Conservation (phyloP, 352 stramenopile genomes). For the Phytophthora ohioensis region DNA sequence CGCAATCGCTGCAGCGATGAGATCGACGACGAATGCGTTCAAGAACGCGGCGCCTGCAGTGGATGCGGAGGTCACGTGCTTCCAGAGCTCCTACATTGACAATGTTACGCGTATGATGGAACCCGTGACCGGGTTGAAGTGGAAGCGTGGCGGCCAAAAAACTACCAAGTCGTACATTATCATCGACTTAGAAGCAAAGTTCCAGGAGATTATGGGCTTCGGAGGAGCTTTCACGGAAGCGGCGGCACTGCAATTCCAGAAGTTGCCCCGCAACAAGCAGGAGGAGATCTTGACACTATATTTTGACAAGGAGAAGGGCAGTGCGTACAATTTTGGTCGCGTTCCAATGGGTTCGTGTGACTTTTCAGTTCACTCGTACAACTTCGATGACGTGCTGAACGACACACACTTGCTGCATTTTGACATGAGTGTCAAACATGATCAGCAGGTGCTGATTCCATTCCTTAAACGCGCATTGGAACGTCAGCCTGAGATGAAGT, state of each 20-base stretch:
- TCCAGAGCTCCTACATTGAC: conserved; percentile 73
- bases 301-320: conserved; percentile 82
- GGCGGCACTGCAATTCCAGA: conserved; percentile 86
- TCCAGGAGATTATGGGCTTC: conserved; percentile 90
- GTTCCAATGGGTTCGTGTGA: conserved; percentile 93
- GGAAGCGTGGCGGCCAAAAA: conserved; percentile 23
- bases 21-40: conserved; percentile 7
- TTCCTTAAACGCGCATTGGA: conserved; percentile 81
- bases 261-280: conserved; percentile 76
- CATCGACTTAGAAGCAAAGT: conserved; percentile 57
- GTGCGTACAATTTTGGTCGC: conserved; percentile 87
- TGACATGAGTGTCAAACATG: conserved; percentile 73
- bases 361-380: conserved; percentile 90
- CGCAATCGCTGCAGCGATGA: conserved; percentile 12
- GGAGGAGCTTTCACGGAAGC: conserved; percentile 94
- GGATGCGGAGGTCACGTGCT: conserved; percentile 48
- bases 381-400: conserved; percentile 78
- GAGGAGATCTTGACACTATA: conserved; percentile 89
- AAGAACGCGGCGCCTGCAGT: conserved; percentile 20
- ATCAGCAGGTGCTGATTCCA: conserved; percentile 84
- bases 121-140: conserved; percentile 53
- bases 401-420: conserved; percentile 84
- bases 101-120: conserved; percentile 74
- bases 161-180: conserved; percentile 48
- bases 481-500: conserved; percentile 74